Evolutionary conservation across 2,329 filamentous ascomycete genomes (phyloP), one percentile per base, ranked within the genome.

Genomic region (Ascochyta rabiei): DNA sequence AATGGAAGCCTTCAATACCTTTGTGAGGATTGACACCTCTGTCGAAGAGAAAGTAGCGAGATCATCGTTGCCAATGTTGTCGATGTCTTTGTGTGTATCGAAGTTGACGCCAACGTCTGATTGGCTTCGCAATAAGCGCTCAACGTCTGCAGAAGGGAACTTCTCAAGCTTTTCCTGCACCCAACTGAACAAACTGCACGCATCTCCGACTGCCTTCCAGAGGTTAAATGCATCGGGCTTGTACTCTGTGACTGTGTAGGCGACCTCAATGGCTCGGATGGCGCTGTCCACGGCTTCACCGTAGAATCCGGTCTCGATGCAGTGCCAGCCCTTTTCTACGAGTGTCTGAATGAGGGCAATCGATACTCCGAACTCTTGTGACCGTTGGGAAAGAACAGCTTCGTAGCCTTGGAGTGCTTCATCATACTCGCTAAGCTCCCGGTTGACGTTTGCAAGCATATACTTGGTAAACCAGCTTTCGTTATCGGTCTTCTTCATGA

Each of bases 401-500:
- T 86, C 83, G 68, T 98, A 96, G 6, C 91, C 84, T 23, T 79
- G 73, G 54, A 96, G 89, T 0, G 95, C 90, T 49, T 90, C 87
- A 56, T 96, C 89, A 65, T 89, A 96, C 37, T 96, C 88, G n/a
- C 91, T 92, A 42, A 98, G 82, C 70, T 98, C 93, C 48, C 93
- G 86, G 73, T 92, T 91, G 49, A 99, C 90, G 67, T 99, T 98
- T 35, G 91, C 93, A 56, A 98, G 84, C 88, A 99, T 96, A 74
- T 97, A 97, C 70, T 91, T 91, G 7, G 93, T 93, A 72, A 97
- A 99, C 95, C 95, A 99, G 9, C 85, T 89, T 63, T 96, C 89
- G 0, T 84, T 86, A n/a, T 67, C 66, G 18, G 79, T 71, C 30
- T 85, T 80, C 40, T 83, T 75, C 68, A 82, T 69, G n/a, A 80